phyloP scores from a whole-genome alignment of 2,329 filamentous ascomycete genomes.

The Aspergillus latus region DNA sequence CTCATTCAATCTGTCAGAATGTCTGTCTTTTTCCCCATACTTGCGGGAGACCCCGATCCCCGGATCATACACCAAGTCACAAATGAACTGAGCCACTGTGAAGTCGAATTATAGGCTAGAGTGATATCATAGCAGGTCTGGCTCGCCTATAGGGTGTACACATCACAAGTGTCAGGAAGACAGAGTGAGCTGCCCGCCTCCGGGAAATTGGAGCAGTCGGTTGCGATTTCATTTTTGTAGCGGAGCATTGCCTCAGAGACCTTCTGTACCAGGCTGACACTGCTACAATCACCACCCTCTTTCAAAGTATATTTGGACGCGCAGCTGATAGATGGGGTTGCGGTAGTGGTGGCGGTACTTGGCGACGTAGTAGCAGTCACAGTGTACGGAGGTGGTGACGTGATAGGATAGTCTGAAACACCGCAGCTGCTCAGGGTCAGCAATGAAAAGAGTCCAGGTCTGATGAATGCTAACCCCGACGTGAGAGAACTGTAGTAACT shows the following conservation, averaged over 20 bases:
- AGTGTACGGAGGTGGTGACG: conserved; percentile 9
- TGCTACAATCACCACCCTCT: conserved; percentile 1
- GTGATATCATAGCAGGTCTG: background rate
- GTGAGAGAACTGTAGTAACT: conserved; percentile 2
- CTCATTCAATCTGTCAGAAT: background rate
- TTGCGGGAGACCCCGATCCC: background rate
- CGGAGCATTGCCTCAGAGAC: conserved; percentile 3
- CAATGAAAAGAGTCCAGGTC: too few relatives aligned
- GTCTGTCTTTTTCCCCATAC: background rate
- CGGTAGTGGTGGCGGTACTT: background rate
- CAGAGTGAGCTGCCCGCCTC: background rate
- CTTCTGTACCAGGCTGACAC: background rate
- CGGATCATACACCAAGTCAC: background rate
- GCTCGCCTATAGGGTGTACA: background rate
- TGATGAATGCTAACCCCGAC: background rate
- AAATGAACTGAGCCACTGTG: background rate
- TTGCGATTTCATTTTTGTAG: background rate
- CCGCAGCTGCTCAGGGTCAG: conserved; percentile 5
- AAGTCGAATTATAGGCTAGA: background rate
- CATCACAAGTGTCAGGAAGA: background rate
- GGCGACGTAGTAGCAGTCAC: background rate
- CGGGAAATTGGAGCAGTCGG: conserved; percentile 11
- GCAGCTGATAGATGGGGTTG: background rate
- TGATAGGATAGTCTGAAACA: conserved; percentile 12
- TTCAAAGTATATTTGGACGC: conserved; percentile 1